Conservation (phyloP, 2,329 filamentous ascomycete species). For the Macrophomina phaseolina region DNA sequence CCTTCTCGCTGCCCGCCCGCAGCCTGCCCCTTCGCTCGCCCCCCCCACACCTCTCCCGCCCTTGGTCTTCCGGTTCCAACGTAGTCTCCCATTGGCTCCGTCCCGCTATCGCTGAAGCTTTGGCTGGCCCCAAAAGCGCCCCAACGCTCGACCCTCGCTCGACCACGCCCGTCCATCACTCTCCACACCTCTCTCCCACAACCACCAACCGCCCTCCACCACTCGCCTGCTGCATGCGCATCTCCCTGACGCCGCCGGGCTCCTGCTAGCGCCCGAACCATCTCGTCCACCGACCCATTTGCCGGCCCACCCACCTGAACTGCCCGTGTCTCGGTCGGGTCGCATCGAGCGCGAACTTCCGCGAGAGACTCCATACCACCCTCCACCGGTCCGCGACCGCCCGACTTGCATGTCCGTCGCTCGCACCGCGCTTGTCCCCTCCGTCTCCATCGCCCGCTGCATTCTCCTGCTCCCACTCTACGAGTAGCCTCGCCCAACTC, state of each 20-base stretch:
- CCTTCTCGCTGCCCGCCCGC: slow-evolving; percentile 4
- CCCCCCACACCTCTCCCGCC: slow-evolving; percentile 20
- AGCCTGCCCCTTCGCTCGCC: slow-evolving; percentile 22
- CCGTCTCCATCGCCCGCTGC: slow-evolving; percentile 20
- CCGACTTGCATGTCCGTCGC: background rate
- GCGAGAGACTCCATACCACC: background rate
- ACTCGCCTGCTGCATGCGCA: slow-evolving; percentile 23
- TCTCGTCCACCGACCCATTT: background rate
- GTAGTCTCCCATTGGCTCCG: slow-evolving; percentile 19
- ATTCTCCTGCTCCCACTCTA: slow-evolving; percentile 15
- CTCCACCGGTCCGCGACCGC: background rate
- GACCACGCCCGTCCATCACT: slow-evolving; percentile 17
- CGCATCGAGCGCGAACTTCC: slow-evolving; percentile 24
- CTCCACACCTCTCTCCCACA: slow-evolving; percentile 23
- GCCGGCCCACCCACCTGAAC: slow-evolving; percentile 7
- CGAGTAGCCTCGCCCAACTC: background rate
- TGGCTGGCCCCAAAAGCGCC: slow-evolving; percentile 24
- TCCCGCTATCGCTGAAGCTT: slow-evolving; percentile 26
- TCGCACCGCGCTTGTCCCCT: background rate
- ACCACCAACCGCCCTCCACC: slow-evolving; percentile 4
- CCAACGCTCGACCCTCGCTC: slow-evolving; percentile 23
- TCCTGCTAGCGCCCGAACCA: slow-evolving; percentile 19
- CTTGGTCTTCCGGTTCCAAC: slow-evolving; percentile 21
- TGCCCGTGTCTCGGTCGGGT: slow-evolving; percentile 26
- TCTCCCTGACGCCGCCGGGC: slow-evolving; percentile 11